A percentile compares a stretch with the other conserved stretches of the same genome.
Evolutionary conservation across 2,329 filamentous ascomycete genomes (phyloP).

Genomic region (Neurospora sp.): DNA sequence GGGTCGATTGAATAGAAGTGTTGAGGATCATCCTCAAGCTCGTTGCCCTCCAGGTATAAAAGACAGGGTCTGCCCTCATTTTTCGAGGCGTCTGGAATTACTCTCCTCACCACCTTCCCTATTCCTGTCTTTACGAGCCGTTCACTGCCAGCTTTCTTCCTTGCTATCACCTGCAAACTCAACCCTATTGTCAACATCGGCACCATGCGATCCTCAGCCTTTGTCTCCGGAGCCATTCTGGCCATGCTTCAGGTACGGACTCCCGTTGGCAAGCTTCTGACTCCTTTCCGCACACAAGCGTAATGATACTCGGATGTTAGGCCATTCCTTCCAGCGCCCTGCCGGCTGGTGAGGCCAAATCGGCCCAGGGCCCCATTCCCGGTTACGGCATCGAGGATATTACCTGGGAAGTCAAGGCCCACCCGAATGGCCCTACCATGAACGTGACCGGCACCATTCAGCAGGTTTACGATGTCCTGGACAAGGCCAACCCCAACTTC

Average conservation of each 20-base stretch:
- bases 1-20: not conserved
- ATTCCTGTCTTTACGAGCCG: not conserved
- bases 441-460: constrained; percentile 14
- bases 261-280: not conserved
- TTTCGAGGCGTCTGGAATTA: not conserved
- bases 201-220: not conserved
- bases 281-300: not conserved
- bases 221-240: not conserved
- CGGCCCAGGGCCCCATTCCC: not conserved
- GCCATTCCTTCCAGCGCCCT: not conserved
- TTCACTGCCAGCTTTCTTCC: not conserved
- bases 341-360: not conserved
- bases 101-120: not conserved
- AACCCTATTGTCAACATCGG: not conserved
- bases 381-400: constrained; percentile 1
- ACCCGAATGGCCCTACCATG: constrained; percentile 5
- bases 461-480: constrained; percentile 11
- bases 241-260: not conserved
- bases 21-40: not conserved
- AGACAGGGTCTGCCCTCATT: not conserved
- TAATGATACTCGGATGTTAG: not conserved
- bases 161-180: not conserved
- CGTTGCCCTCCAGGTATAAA: not conserved
- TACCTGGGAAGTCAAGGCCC: constrained; percentile 12
- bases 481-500: constrained; percentile 13